phyloP scores from a whole-genome alignment of 495 filamentous ascomycete genomes.

The Pseudevernia furfuracea region DNA sequence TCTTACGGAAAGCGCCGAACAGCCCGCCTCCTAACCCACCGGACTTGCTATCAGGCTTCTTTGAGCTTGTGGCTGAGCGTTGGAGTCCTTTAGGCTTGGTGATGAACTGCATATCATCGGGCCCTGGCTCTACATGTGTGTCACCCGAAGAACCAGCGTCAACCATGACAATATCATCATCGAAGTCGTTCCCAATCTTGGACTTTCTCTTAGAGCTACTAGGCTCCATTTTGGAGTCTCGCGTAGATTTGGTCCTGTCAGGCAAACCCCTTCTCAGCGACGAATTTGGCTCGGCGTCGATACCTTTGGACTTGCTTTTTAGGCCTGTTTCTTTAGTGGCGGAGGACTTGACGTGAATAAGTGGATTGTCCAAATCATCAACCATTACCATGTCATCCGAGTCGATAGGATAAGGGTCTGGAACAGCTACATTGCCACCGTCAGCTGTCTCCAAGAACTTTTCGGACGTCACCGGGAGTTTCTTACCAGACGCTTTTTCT shows the following conservation, averaged over 20 bases:
- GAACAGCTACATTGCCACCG: conserved; percentile 32
- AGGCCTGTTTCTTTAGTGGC: conserved; percentile 33
- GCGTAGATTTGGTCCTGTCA: conserved; percentile 19
- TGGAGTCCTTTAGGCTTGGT: conserved; percentile 55
- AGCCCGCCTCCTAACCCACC: conserved; percentile 40
- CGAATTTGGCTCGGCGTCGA: conserved; percentile 28
- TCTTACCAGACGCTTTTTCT: conserved; percentile 37
- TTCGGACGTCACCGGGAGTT: not conserved
- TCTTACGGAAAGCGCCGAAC: conserved; percentile 40
- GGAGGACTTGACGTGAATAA: conserved; percentile 30
- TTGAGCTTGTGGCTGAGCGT: conserved; percentile 40
- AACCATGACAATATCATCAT: conserved; percentile 43
- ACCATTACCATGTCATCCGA: conserved; percentile 54
- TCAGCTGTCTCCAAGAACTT: conserved; percentile 9
- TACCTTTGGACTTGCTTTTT: conserved; percentile 35
- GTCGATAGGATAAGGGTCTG: conserved; percentile 53
- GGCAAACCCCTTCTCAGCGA: conserved; percentile 19
- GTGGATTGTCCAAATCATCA: conserved; percentile 40
- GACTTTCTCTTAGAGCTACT: conserved; percentile 21
- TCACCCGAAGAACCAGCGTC: conserved; percentile 37
- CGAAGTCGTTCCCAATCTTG: conserved; percentile 27
- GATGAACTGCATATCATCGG: conserved; percentile 66
- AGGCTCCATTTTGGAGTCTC: conserved; percentile 18
- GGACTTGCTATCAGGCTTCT: conserved; percentile 40
- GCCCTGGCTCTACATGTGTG: conserved; percentile 36